phyloP scores from a whole-genome alignment of 352 stramenopile genomes.

The Globisporangium ultimum region DNA sequence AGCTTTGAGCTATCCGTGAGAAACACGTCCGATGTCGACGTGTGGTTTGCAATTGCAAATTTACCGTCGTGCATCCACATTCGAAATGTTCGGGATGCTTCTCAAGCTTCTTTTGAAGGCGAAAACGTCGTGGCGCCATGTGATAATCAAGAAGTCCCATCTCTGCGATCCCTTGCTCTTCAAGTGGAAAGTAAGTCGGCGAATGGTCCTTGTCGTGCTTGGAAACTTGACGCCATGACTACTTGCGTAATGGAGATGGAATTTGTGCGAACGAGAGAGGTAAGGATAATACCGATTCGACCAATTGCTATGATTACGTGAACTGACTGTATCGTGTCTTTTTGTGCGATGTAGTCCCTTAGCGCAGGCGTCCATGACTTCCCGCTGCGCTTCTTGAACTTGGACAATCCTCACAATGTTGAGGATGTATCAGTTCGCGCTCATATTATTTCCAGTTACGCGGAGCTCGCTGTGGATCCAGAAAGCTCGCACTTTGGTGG shows the following conservation, averaged over 20 bases:
- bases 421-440: slow-evolving; percentile 54
- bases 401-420: slow-evolving; percentile 82
- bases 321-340: slow-evolving; percentile 2
- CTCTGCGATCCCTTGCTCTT: slow-evolving; percentile 40
- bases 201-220: slow-evolving; percentile 25
- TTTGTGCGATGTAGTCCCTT: slow-evolving; percentile 29
- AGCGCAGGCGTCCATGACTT: slow-evolving; percentile 58
- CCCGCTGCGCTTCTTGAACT: slow-evolving; percentile 59
- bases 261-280: slow-evolving; percentile 56
- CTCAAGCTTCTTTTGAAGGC: slow-evolving; percentile 22
- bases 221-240: slow-evolving; percentile 43
- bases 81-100: slow-evolving; percentile 30
- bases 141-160: slow-evolving; percentile 17
- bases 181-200: slow-evolving; percentile 24
- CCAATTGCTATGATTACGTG: not conserved
- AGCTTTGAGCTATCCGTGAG: slow-evolving; percentile 62
- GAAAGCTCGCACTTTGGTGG: slow-evolving; percentile 52
- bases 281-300: slow-evolving; percentile 20
- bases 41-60: slow-evolving; percentile 60
- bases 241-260: slow-evolving; percentile 67
- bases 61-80: slow-evolving; percentile 56
- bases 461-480: slow-evolving; percentile 72
- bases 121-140: not conserved
- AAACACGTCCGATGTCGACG: slow-evolving; percentile 63
- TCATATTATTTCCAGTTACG: slow-evolving; percentile 85